Conservation (phyloP, 2,329 filamentous ascomycete genomes). For the Beauveria asiatica region DNA sequence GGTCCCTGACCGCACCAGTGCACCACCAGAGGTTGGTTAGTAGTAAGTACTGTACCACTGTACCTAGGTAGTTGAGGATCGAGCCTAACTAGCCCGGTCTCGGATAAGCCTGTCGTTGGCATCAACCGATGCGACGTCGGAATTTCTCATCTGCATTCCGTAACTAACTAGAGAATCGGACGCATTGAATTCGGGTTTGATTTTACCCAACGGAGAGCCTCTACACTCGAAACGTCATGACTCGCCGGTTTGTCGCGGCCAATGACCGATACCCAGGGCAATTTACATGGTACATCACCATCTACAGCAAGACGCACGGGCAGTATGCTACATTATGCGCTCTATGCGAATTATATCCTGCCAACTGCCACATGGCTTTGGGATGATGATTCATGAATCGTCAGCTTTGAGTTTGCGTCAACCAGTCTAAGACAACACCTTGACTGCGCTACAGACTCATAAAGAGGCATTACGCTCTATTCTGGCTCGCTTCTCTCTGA, state of each 20-base stretch:
- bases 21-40: no score
- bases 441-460: not conserved
- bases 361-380: no score
- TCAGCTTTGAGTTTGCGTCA: no score
- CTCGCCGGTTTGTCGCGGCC: no score
- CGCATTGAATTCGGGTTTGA: not conserved
- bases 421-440: not conserved
- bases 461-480: not conserved
- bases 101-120: not conserved
- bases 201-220: not conserved
- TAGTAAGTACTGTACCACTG: no score
- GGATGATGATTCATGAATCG: no score
- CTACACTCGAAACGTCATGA: no score
- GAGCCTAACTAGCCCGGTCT: not conserved
- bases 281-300: no score
- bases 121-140: not conserved
- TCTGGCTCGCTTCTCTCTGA: not conserved
- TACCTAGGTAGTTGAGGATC: not conserved
- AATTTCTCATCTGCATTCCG: not conserved
- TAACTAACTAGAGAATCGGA: not conserved
- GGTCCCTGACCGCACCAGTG: slow-evolving; percentile 8
- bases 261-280: no score
- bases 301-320: no score
- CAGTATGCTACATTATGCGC: no score
- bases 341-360: no score